A percentile compares a stretch with the other conserved stretches of the same genome.
Conservation (phyloP, 495 filamentous ascomycete species). For the Bryoglossum gracile region DNA sequence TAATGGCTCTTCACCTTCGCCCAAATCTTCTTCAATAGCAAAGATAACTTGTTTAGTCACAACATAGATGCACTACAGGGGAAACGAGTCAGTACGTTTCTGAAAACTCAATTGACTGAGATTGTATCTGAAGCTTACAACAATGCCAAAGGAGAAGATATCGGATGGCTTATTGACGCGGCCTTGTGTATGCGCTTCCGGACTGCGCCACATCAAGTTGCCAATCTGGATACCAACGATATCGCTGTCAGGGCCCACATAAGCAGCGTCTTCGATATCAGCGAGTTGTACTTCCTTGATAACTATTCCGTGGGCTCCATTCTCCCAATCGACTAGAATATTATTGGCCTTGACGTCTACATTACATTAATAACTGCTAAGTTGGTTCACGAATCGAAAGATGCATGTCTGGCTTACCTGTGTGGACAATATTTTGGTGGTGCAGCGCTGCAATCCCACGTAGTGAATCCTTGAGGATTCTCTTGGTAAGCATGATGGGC, state of each 20-base stretch:
- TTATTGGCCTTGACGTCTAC: constrained; percentile 21
- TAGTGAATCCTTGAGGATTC: constrained; percentile 38
- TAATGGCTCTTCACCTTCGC: constrained; percentile 37
- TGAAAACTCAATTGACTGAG: background rate
- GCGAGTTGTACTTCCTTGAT: constrained; percentile 10
- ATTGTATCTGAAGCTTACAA: constrained; percentile 28
- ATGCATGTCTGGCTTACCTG: constrained; percentile 24
- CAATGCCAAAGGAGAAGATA: constrained; percentile 38
- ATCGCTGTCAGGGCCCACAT: constrained; percentile 28
- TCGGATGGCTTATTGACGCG: constrained; percentile 33
- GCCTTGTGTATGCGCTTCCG: constrained; percentile 33
- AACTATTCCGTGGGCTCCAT: constrained; percentile 18
- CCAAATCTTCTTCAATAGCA: constrained; percentile 5
- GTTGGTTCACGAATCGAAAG: constrained; percentile 9
- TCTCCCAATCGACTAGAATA: constrained; percentile 10
- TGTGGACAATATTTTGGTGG: constrained; percentile 41
- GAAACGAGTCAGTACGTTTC: background rate
- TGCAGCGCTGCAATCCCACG: constrained; percentile 39
- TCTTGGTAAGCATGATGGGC: constrained; percentile 31
- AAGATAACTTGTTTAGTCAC: constrained; percentile 8
- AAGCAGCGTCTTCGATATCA: constrained; percentile 38
- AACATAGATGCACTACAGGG: constrained; percentile 14
- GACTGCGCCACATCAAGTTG: constrained; percentile 37
- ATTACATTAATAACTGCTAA: constrained; percentile 9
- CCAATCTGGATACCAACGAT: constrained; percentile 32